Evolutionary conservation across 202 grass and related monocot genomes (phyloP), one percentile per base, ranked within the genome.

Genomic region (Carex arenaria): DNA sequence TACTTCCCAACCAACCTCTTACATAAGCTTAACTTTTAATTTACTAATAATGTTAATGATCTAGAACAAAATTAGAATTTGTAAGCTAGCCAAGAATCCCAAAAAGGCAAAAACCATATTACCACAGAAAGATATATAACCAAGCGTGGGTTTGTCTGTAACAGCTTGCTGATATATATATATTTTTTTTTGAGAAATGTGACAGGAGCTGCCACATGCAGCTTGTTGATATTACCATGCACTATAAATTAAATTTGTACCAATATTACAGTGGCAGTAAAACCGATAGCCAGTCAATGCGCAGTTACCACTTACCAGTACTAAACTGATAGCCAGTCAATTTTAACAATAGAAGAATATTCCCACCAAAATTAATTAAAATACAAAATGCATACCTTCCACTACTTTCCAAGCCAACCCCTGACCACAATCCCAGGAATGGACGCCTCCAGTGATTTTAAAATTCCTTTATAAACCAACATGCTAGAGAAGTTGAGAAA

Each of bases 401-500:
- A 4, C 60, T 22, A 49, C 4, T 9, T 49, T 47, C 52, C 64
- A 7, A 67, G 78, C 7, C 19, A 51, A 53, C 32, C 7, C 9
- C 61, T 67, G 40, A 56, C 61, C 79, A 61, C 42, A 64, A 11
- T 52, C 14, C 1, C 0, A 30, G 42, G 36, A 82, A 51, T 55
- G 80, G 64, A 67, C 6, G 43, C 19, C 11, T 62, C 57, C 40
- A 82, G 26, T 82, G 45, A 82, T 47, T 67, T 40, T 32, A 12
- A 12, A 14, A 6, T 38, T 23, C 20, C 15, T 82, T 53, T 82
- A 82, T 82, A 67, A 67, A 56, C 80, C 79, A 19, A 82, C 7
- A 3, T 31, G 61, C 3, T 32, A 18, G 61, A 63, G 32, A 38
- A 80, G 18, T 53, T 7, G 12, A 34, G 72, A 57, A 26, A 68